These are phyloP conservation scores for Phytopythium delawarense DNA, from an alignment of 352 stramenopile species.

Conservation along the genomic window DNA sequence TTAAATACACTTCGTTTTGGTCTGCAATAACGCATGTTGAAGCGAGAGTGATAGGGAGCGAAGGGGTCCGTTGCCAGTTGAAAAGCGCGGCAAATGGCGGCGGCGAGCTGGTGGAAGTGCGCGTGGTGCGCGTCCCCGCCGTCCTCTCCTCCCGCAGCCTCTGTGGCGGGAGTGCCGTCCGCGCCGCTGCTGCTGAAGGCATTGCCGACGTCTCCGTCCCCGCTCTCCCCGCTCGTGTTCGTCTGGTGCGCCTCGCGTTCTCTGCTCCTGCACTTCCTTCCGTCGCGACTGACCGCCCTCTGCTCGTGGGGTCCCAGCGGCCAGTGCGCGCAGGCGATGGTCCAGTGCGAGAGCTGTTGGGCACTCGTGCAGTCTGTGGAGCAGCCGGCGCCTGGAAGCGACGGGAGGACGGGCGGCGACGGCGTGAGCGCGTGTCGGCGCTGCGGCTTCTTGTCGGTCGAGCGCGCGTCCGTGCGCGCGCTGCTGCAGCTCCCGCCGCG, in stretches of 20 bases:
- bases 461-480: background rate
- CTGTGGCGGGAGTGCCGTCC: background rate
- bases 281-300: background rate
- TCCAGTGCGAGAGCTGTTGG: conserved; percentile 6
- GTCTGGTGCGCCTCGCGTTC: background rate
- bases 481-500: conserved; percentile 1
- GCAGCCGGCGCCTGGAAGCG: background rate
- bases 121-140: background rate
- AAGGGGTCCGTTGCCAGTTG: background rate
- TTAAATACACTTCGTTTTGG: background rate
- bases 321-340: background rate
- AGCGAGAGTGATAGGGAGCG: background rate
- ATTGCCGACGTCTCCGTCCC: background rate
- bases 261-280: background rate
- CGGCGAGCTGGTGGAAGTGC: background rate
- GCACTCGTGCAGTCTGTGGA: background rate
- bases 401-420: background rate
- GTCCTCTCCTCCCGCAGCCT: too few relatives aligned
- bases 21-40: background rate
- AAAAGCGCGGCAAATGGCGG: background rate
- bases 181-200: background rate
- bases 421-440: background rate
- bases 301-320: background rate
- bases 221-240: conserved; percentile 6
- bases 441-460: conserved; percentile 4